Evolutionary conservation across 805 yeast species (phyloP).

Genomic region (Hanseniaspora pseudoguilliermondii): DNA sequence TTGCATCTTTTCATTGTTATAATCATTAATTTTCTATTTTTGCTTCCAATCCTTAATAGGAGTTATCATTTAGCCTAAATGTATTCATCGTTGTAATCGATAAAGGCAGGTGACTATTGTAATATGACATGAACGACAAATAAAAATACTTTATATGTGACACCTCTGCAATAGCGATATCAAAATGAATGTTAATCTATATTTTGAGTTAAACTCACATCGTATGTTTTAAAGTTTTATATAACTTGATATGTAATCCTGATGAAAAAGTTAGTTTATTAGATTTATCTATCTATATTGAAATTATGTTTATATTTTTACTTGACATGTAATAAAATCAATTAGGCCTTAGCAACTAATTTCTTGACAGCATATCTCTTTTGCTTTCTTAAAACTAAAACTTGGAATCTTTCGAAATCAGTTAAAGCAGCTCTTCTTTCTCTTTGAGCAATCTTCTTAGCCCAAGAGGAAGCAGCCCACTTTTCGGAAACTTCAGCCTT

Average conservation of each 20-base stretch:
- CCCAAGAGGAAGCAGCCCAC: constrained; percentile 93
- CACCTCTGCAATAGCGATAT: neutral
- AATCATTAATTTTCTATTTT: too few species aligned
- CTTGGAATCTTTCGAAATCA: constrained; percentile 99
- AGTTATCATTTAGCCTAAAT: too few species aligned
- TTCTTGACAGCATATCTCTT: constrained; percentile 88
- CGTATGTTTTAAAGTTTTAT: constrained; percentile 2
- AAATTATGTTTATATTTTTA: neutral
- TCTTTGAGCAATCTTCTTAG: constrained; percentile 93
- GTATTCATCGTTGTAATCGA: too few species aligned
- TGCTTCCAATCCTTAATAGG: too few species aligned
- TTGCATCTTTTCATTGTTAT: too few species aligned
- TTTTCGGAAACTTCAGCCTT: constrained; percentile 77
- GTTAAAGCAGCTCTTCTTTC: constrained; percentile 83
- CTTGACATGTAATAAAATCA: constrained; percentile 14
- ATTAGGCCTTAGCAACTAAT: constrained; percentile 91
- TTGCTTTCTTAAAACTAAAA: constrained; percentile 92
- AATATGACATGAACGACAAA: neutral
- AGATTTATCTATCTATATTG: neutral
- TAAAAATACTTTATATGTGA: too few species aligned
- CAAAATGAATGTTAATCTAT: neutral
- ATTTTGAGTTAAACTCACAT: constrained; percentile 8
- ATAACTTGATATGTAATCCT: constrained; percentile 7
- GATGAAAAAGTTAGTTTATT: neutral
- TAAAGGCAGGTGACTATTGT: too few species aligned